Evolutionary conservation across 352 stramenopile genomes (phyloP), one percentile per base, ranked within the genome.

Genomic region (Phytopythium cucurbitacearum): DNA sequence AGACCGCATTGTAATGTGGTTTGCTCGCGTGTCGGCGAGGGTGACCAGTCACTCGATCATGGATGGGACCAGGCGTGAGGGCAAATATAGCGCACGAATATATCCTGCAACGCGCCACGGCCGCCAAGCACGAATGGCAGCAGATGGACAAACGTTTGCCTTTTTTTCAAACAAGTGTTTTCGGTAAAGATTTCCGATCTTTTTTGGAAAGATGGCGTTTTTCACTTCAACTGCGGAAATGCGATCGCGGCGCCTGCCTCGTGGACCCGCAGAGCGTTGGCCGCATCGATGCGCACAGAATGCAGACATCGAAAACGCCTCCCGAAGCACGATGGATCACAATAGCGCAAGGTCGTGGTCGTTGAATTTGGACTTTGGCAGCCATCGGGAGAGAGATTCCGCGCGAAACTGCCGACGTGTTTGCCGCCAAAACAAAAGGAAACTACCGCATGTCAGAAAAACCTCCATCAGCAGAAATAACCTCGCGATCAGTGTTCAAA

Each of bases 401-500:
- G 35, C 48, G 48, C 36, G 48, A 42, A 51, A 51, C 45, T 33
- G 33, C 33, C 34, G 32, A 7, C 33, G 44, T 32, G 36, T 49
- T 49, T 49, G 36, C 12, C 41, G 15, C 15, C 41, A 9, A 34
- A 35, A 5, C 41, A 47, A 28, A 28, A 28, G 21, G 43, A 48
- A 37, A n/a, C 43, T 13, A 13, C 21, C 21, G 21, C 21, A 28
- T 36, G 9, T 5, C 33, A 35, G 21, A 44, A 53, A 53, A 53
- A 53, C 48, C 48, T 53, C 33, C 34, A 12, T 0, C 9, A 7
- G 10, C 9, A 15, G 36, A 37, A 53, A 53, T 36, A 53, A 53
- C 48, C 48, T 53, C 48, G 15, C 15, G 16, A 28, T 53, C 43
- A 21, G 21, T 53, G 12, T 15, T 28, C 12, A 51, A 13, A 11